Conservation (phyloP, 768 basidiomycete species). For the Tulasnella sp. region DNA sequence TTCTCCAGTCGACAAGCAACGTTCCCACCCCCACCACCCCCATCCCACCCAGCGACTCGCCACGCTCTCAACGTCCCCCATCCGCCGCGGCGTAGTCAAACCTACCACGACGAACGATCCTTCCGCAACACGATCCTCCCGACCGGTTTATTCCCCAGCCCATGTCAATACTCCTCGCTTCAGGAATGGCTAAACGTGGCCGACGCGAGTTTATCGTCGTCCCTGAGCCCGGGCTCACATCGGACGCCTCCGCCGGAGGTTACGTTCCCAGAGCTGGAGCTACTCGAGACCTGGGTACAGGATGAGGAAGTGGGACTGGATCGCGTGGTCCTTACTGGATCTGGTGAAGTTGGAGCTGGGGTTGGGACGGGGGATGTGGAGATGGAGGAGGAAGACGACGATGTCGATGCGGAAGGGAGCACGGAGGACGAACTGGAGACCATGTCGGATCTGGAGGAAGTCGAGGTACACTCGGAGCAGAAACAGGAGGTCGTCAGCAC, state of each 20-base stretch:
- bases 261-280: background rate
- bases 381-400: background rate
- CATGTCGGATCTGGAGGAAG: background rate
- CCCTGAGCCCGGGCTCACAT: background rate
- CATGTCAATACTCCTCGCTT: background rate
- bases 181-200: background rate
- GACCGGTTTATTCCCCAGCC: background rate
- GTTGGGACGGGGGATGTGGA: background rate
- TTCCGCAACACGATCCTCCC: background rate
- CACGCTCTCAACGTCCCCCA: background rate
- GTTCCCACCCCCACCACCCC: background rate
- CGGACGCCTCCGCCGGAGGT: background rate
- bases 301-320: background rate
- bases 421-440: background rate
- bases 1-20: background rate
- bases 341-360: background rate
- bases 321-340: background rate
- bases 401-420: slow-evolving; percentile 1
- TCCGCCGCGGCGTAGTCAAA: background rate
- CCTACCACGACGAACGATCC: background rate
- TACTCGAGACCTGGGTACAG: background rate
- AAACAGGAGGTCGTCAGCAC: background rate
- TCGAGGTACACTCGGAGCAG: no score
- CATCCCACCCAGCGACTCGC: background rate
- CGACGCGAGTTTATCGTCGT: background rate